Percentiles rank a stretch among this genome's conserved stretches.
These are phyloP conservation scores for Cercospora sojina DNA, from an alignment of 2,329 filamentous ascomycete species.

Conservation along the genomic window DNA sequence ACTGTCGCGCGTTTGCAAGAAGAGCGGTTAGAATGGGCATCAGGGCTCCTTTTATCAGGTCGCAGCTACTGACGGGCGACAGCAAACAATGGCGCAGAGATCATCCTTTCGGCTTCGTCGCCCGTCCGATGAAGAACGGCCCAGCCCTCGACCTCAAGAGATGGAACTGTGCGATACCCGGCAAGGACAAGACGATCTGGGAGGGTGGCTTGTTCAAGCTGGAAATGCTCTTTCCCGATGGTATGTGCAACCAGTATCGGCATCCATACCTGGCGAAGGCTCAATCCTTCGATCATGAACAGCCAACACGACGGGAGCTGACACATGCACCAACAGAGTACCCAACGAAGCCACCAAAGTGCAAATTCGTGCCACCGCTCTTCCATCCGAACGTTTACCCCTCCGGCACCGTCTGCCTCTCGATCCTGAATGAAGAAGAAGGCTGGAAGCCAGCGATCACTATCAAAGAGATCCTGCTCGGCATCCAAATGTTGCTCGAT, in stretches of 20 bases:
- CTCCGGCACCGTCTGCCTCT: slow-evolving; percentile 94
- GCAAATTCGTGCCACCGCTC: slow-evolving; percentile 93
- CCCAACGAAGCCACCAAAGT: slow-evolving; percentile 97
- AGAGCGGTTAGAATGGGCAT: slow-evolving; percentile 71
- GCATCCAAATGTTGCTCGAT: slow-evolving; percentile 92
- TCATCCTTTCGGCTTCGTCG: slow-evolving; percentile 96
- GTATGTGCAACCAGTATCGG: slow-evolving; percentile 45
- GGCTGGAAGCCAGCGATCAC: slow-evolving; percentile 98
- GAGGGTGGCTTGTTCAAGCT: slow-evolving; percentile 97
- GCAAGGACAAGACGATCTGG: slow-evolving; percentile 96
- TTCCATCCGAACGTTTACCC: slow-evolving; percentile 99
- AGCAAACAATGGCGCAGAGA: slow-evolving; percentile 97
- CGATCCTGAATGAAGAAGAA: slow-evolving; percentile 96
- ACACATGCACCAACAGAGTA: slow-evolving; percentile 64
- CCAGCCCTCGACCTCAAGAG: slow-evolving; percentile 87
- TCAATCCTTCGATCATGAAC: neutral
- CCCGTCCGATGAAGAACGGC: slow-evolving; percentile 76
- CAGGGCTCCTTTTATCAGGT: neutral
- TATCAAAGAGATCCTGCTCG: slow-evolving; percentile 93
- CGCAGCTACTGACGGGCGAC: slow-evolving; percentile 18
- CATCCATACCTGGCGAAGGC: neutral
- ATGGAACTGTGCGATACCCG: slow-evolving; percentile 96
- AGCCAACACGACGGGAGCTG: slow-evolving; percentile 6
- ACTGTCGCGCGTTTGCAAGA: slow-evolving; percentile 85
- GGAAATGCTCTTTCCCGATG: slow-evolving; percentile 87